phyloP scores from a whole-genome alignment of 169 alveolate genomes.

The Plasmodium cynomolgi region DNA sequence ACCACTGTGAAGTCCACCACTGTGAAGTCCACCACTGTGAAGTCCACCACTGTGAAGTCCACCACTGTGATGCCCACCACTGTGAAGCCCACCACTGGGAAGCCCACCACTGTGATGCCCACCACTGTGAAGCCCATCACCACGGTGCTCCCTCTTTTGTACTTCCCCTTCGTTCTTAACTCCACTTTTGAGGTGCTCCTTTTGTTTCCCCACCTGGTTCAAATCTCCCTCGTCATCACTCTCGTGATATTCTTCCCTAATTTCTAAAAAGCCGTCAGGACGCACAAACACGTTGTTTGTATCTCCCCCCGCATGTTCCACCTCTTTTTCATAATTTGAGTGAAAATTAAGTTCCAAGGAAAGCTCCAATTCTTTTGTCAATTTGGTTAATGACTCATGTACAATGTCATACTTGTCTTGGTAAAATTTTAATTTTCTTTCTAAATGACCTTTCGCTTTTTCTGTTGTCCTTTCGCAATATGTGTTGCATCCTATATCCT shows the following conservation, averaged over 20 bases:
- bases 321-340: neutral
- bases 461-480: conserved; percentile 63
- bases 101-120: too few species aligned
- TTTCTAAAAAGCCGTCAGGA: conserved; percentile 59
- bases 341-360: conserved; percentile 31
- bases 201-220: neutral
- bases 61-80: too few species aligned
- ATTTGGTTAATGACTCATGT: conserved; percentile 6
- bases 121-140: neutral
- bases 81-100: too few species aligned
- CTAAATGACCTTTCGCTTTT: conserved; percentile 11
- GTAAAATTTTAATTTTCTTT: conserved; percentile 24
- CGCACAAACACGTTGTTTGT: conserved; percentile 20
- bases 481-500: conserved; percentile 54
- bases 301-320: neutral
- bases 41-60: too few species aligned
- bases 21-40: neutral
- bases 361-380: conserved; percentile 48
- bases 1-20: too few species aligned
- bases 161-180: neutral
- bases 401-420: conserved; percentile 30
- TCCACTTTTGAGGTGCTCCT: neutral
- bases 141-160: conserved; percentile 1
- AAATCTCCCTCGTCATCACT: conserved; percentile 24
- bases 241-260: conserved; percentile 43